phyloP scores from a whole-genome alignment of 2,329 filamentous ascomycete genomes.

The Hypoxylon sp. region DNA sequence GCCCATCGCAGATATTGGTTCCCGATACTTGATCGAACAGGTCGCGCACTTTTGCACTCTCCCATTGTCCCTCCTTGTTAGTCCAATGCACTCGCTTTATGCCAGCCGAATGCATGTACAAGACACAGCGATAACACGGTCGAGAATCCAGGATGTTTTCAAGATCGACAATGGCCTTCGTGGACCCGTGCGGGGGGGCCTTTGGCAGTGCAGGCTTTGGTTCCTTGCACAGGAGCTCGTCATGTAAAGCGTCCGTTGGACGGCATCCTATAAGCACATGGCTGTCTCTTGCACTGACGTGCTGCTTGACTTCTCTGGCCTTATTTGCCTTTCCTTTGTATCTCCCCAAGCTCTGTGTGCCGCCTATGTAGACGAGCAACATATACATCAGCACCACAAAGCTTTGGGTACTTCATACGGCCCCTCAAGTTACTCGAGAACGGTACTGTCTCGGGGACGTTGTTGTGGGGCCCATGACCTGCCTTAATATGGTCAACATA shows the following conservation, averaged over 20 bases:
- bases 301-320: background rate
- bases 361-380: constrained; percentile 60
- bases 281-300: background rate
- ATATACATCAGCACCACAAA: constrained; percentile 64
- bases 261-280: constrained; percentile 2
- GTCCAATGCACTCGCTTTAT: constrained; percentile 68
- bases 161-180: constrained; percentile 1
- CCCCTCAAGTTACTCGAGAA: constrained; percentile 46
- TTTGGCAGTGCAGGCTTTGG: constrained; percentile 6
- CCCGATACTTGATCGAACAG: constrained; percentile 61
- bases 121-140: constrained; percentile 65
- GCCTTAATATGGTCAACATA: background rate
- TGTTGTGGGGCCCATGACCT: background rate
- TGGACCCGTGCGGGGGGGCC: background rate
- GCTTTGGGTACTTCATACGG: constrained; percentile 59
- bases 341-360: constrained; percentile 1
- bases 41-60: constrained; percentile 63
- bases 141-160: constrained; percentile 55
- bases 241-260: constrained; percentile 58
- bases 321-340: background rate
- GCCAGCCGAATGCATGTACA: constrained; percentile 64
- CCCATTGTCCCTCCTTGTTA: constrained; percentile 61
- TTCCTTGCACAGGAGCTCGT: constrained; percentile 56
- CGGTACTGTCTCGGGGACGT: constrained; percentile 23
- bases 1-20: constrained; percentile 40